A percentile compares a stretch with the other conserved stretches of the same genome.
phyloP scores from a whole-genome alignment of 208 protist genomes.

The Angomonas desouzai region DNA sequence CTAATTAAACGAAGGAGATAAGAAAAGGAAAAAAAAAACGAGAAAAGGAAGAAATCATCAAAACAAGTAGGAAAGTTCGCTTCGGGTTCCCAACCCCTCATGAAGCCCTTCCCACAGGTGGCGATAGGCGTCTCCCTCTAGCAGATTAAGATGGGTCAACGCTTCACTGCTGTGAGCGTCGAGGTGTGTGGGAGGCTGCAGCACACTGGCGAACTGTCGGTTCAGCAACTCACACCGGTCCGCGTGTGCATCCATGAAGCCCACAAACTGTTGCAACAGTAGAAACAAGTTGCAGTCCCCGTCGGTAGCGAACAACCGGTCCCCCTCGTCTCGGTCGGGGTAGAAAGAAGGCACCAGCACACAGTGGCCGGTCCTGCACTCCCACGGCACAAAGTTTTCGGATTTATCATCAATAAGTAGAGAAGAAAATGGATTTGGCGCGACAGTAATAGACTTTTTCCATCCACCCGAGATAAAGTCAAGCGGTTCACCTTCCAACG shows the following conservation, averaged over 20 bases:
- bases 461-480: conserved; percentile 11
- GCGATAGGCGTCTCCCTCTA: neutral
- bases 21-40: conserved; percentile 14
- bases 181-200: neutral
- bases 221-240: neutral
- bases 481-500: neutral
- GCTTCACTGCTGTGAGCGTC: conserved; percentile 2
- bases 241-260: neutral
- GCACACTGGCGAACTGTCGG: neutral
- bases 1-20: too few species aligned
- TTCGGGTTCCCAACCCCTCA: neutral
- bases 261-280: neutral
- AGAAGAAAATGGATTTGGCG: conserved; percentile 28
- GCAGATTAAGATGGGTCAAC: conserved; percentile 2
- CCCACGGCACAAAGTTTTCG: conserved; percentile 30
- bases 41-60: neutral
- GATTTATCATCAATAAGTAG: conserved; percentile 52
- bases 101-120: neutral
- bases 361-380: conserved; percentile 38
- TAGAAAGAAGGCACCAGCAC: conserved; percentile 37
- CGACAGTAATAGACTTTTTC: conserved; percentile 32
- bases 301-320: neutral
- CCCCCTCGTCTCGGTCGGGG: neutral
- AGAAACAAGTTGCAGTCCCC: neutral
- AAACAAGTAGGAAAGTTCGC: conserved; percentile 7